These are phyloP conservation scores for Leccinum aurantiacum DNA, from an alignment of 768 basidiomycete genomes.

Conservation along the genomic window DNA sequence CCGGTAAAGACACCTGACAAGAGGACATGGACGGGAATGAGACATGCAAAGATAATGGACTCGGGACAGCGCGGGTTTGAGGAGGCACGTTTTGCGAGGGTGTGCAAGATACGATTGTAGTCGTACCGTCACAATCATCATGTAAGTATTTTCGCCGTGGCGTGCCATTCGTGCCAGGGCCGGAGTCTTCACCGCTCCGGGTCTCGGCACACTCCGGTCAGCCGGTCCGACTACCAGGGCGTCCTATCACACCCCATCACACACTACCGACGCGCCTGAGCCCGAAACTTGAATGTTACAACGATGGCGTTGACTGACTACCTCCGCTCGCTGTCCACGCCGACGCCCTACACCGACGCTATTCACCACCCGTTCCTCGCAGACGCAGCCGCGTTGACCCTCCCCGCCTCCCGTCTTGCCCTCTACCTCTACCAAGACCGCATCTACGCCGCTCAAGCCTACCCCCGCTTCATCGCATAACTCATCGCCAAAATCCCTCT, in stretches of 20 bases:
- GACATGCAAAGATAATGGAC: constrained; percentile 45
- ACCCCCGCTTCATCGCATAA: constrained; percentile 68
- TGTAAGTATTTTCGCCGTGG: no score
- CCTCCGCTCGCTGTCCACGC: constrained; percentile 38
- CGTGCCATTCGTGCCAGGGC: no score
- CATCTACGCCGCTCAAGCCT: constrained; percentile 72
- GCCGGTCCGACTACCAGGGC: no score
- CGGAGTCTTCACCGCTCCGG: no score
- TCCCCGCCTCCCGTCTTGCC: constrained; percentile 48
- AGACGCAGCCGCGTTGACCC: constrained; percentile 51
- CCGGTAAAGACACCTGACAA: constrained; percentile 88
- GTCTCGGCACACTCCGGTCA: no score
- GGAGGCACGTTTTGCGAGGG: constrained; percentile 33
- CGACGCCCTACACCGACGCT: constrained; percentile 45
- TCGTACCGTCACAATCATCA: no score
- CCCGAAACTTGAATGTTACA: no score
- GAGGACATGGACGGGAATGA: constrained; percentile 83
- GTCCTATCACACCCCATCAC: no score
- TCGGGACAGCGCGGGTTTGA: constrained; percentile 18
- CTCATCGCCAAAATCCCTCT: constrained; percentile 61
- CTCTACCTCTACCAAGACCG: constrained; percentile 73
- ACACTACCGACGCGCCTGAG: no score
- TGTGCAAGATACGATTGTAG: constrained; percentile 15
- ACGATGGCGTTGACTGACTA: constrained; percentile 26
- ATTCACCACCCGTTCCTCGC: constrained; percentile 59